Conservation (phyloP, 1,284 basidiomycete genomes). For the Gomphus bonarii region DNA sequence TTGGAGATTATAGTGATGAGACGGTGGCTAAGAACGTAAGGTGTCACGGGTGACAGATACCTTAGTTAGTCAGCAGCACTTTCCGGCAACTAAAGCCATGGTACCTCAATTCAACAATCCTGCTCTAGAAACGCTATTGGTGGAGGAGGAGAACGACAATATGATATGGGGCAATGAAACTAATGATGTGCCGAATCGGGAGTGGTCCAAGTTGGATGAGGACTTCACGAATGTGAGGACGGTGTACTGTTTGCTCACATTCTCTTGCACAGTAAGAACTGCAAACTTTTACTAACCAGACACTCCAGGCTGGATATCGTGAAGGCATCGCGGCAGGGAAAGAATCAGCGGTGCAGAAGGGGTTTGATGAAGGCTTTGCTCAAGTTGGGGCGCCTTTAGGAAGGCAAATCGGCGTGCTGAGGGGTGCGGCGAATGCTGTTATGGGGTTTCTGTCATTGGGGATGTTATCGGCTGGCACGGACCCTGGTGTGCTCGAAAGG, state of each 20-base stretch:
- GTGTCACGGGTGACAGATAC: too few species aligned
- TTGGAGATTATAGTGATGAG: background rate
- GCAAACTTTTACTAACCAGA: background rate
- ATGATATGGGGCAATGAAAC: constrained; percentile 2
- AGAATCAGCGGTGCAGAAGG: constrained; percentile 65
- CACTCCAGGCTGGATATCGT: constrained; percentile 66
- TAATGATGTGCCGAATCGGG: constrained; percentile 16
- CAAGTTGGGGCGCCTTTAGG: constrained; percentile 64
- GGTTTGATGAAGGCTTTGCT: constrained; percentile 75
- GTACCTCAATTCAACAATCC: too few species aligned
- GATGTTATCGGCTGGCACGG: background rate
- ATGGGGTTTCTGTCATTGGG: constrained; percentile 34
- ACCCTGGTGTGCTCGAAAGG: background rate
- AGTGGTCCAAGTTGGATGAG: constrained; percentile 55
- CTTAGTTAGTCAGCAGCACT: too few species aligned
- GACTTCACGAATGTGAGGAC: constrained; percentile 53
- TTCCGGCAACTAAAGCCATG: too few species aligned
- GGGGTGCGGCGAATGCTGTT: constrained; percentile 55
- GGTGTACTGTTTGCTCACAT: background rate
- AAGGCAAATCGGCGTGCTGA: constrained; percentile 55
- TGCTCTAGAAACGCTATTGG: too few species aligned
- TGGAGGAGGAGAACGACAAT: background rate
- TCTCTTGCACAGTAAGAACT: too few species aligned
- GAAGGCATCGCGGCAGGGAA: constrained; percentile 84
- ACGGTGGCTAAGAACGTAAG: background rate